Evolutionary conservation across 192 early-diverging fungal species (phyloP).

Genomic region (Coemansia sp.): DNA sequence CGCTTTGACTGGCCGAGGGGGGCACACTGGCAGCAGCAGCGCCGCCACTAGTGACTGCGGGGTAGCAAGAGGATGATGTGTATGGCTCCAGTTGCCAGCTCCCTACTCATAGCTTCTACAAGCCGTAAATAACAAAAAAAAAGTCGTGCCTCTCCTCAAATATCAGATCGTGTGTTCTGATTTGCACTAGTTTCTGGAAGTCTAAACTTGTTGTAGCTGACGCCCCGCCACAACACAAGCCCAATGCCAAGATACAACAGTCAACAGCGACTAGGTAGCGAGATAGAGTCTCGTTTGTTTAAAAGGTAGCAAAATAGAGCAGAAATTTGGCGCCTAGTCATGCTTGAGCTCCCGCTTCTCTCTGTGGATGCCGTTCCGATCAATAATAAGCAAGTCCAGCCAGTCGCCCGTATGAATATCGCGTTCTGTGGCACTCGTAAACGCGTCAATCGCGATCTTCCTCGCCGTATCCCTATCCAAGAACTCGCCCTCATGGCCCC

Average conservation of each 20-base stretch:
- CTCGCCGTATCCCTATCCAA: conserved; percentile 55
- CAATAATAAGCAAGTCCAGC: conserved; percentile 89
- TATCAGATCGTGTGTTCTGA: too few species aligned
- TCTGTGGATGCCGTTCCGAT: conserved; percentile 70
- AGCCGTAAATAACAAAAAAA: too few species aligned
- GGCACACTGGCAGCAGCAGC: too few species aligned
- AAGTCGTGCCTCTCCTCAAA: too few species aligned
- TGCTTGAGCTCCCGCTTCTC: conserved; percentile 80
- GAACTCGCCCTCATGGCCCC: conserved; percentile 15
- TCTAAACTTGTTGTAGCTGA: not conserved
- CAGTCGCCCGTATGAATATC: conserved; percentile 98
- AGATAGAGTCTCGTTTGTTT: not conserved
- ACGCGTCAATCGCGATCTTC: conserved; percentile 89
- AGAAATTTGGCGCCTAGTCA: conserved; percentile 65
- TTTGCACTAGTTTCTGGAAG: not conserved
- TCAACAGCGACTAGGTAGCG: not conserved
- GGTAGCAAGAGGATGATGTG: too few species aligned
- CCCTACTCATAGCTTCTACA: too few species aligned
- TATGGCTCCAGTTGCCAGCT: too few species aligned
- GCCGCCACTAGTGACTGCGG: too few species aligned
- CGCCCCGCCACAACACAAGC: too few species aligned
- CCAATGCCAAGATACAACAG: too few species aligned
- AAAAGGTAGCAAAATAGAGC: not conserved
- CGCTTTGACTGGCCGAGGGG: too few species aligned
- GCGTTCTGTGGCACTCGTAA: conserved; percentile 94